These are phyloP conservation scores for Euphorbia lathyris DNA, from an alignment of 345 rosid species.

Conservation along the genomic window DNA sequence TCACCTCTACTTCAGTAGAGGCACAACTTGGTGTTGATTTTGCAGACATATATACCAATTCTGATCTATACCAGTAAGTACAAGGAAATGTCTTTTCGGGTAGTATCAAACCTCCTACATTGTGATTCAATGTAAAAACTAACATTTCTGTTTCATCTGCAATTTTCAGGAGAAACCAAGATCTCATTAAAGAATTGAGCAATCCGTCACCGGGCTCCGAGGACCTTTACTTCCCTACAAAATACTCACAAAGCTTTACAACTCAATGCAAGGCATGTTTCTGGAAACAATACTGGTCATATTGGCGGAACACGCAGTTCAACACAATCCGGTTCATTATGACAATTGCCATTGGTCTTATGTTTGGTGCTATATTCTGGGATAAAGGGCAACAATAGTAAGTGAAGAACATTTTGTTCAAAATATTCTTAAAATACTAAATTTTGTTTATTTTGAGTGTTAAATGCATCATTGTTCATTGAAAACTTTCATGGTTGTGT, in stretches of 20 bases:
- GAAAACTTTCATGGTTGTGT: too few relatives aligned
- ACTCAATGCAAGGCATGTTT: too few relatives aligned
- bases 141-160: neutral
- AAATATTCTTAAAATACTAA: neutral
- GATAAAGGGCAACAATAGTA: conserved; percentile 34
- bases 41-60: conserved; percentile 22
- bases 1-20: too few relatives aligned
- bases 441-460: neutral
- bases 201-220: conserved; percentile 31
- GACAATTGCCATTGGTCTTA: conserved; percentile 27
- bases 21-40: conserved; percentile 25
- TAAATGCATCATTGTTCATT: too few relatives aligned
- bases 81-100: neutral
- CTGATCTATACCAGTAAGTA: conserved; percentile 19
- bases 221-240: conserved; percentile 41
- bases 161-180: conserved; percentile 34
- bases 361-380: conserved; percentile 42
- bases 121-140: neutral
- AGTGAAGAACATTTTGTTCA: neutral
- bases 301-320: conserved; percentile 43
- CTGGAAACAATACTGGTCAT: conserved; percentile 51
- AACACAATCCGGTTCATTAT: conserved; percentile 35
- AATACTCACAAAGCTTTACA: too few relatives aligned
- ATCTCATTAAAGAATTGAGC: conserved; percentile 35
- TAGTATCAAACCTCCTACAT: too few relatives aligned